Percentiles rank a stretch among this genome's conserved stretches.
Conservation (phyloP, 1,139 yeast genomes). For the Diutina catenulata region DNA sequence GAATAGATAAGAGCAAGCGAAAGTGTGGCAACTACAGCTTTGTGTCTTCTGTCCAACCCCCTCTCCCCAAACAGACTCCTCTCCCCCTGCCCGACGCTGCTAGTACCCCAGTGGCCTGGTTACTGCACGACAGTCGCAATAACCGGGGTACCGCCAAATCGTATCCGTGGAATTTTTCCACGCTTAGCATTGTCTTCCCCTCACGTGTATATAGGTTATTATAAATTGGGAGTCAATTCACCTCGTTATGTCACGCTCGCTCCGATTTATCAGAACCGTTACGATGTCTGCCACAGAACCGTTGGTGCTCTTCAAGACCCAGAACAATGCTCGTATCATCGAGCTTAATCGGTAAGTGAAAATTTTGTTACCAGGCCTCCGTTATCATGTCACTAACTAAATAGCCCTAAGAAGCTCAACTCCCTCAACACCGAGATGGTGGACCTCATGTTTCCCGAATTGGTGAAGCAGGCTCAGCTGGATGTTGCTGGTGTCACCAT, state of each 20-base stretch:
- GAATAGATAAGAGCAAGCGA: no score
- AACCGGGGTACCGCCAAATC: conserved; percentile 8
- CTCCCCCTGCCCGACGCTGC: no score
- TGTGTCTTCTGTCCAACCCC: conserved; percentile 7
- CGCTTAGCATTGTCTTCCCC: background rate
- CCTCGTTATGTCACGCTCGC: conserved; percentile 9
- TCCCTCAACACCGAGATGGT: conserved; percentile 79
- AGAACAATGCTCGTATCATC: conserved; percentile 61
- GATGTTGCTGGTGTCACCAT: conserved; percentile 53
- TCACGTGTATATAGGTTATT: background rate
- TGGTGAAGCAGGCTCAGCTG: conserved; percentile 67
- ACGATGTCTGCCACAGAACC: conserved; percentile 16
- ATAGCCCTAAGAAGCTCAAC: conserved; percentile 66
- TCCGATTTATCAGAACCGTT: conserved; percentile 1
- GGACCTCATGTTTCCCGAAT: conserved; percentile 57
- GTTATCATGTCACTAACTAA: background rate
- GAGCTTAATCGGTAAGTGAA: conserved; percentile 40
- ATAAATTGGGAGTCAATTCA: conserved; percentile 1
- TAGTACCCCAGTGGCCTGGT: no score
- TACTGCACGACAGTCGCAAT: background rate
- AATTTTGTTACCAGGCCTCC: background rate
- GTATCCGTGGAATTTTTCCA: background rate
- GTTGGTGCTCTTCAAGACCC: conserved; percentile 50
- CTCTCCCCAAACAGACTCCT: conserved; percentile 8
- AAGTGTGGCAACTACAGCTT: no score